phyloP scores from a whole-genome alignment of 768 basidiomycete genomes.

The Calocybe indica region DNA sequence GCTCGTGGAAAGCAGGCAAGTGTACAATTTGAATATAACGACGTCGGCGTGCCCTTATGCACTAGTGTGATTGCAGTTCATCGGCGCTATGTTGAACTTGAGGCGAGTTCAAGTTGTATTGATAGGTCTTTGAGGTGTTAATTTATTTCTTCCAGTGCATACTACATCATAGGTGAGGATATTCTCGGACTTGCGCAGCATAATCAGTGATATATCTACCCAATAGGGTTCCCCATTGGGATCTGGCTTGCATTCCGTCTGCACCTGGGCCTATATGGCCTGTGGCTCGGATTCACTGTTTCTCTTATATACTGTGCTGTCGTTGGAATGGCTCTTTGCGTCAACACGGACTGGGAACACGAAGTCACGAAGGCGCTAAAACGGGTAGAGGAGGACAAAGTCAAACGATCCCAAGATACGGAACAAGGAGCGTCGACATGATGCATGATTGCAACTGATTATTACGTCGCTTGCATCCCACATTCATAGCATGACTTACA shows the following conservation, averaged over 20 bases:
- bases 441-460: too few species aligned
- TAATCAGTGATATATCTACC: neutral
- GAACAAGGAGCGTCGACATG: too few species aligned
- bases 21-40: conserved; percentile 2
- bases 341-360: conserved; percentile 61
- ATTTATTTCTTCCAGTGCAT: conserved; percentile 38
- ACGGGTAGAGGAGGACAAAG: conserved; percentile 38
- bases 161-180: conserved; percentile 59
- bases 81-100: conserved; percentile 74
- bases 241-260: conserved; percentile 65
- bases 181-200: neutral
- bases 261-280: conserved; percentile 54
- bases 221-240: conserved; percentile 68
- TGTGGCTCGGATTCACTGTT: conserved; percentile 79
- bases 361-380: conserved; percentile 57
- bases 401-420: too few species aligned
- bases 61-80: conserved; percentile 32
- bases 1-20: conserved; percentile 73
- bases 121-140: neutral
- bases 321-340: conserved; percentile 43
- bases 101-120: conserved; percentile 31
- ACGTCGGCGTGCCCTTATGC: neutral
- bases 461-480: too few species aligned
- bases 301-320: conserved; percentile 52
- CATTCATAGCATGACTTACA: too few species aligned